These are phyloP conservation scores for Monosporascus sp. DNA, from an alignment of 2,329 filamentous ascomycete genomes.

Conservation along the genomic window DNA sequence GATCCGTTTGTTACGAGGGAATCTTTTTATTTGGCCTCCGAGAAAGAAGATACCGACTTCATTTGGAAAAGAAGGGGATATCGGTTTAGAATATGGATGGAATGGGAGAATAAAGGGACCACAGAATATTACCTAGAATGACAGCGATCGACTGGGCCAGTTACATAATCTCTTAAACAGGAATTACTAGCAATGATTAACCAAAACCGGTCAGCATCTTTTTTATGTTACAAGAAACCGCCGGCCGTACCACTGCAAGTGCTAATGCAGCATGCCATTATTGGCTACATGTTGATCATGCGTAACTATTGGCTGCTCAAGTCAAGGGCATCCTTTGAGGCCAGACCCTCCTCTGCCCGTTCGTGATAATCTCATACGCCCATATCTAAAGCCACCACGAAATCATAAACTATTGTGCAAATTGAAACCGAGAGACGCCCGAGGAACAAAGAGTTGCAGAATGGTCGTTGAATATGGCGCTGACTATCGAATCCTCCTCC, in stretches of 20 bases:
- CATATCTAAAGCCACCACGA: neutral
- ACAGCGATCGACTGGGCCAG: neutral
- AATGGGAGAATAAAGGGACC: no score
- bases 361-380: neutral
- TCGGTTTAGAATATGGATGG: no score
- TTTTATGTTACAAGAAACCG: neutral
- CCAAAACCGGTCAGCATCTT: neutral
- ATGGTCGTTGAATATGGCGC: no score
- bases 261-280: slow-evolving; percentile 1
- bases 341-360: neutral
- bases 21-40: no score
- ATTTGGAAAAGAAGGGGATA: no score
- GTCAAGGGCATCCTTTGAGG: neutral
- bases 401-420: neutral
- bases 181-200: neutral
- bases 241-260: neutral
- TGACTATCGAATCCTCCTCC: no score
- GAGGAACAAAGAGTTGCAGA: no score
- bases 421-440: no score
- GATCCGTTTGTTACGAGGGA: no score
- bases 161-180: neutral
- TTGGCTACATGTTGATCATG: neutral
- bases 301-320: neutral
- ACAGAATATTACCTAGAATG: neutral
- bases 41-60: no score